Evolutionary conservation across 768 basidiomycete species (phyloP).

Genomic region (Leccinum obscurum): DNA sequence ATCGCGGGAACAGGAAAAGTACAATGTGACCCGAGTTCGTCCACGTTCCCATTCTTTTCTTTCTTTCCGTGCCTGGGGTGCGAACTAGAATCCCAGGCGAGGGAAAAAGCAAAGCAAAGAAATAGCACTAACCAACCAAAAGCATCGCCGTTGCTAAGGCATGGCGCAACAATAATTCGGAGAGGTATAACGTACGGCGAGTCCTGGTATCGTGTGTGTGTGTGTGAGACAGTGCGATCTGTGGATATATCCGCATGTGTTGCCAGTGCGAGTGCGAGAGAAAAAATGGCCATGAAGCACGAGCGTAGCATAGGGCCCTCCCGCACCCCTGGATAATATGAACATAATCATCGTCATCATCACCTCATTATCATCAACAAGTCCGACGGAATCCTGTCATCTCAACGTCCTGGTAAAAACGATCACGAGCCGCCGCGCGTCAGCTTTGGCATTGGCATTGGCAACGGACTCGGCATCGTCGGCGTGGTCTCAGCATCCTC

Average conservation of each 20-base stretch:
- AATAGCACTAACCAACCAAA: background rate
- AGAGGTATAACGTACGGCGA: background rate
- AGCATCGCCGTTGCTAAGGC: background rate
- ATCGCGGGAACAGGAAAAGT: background rate
- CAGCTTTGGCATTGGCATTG: background rate
- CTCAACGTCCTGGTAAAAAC: background rate
- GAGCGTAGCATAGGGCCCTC: background rate
- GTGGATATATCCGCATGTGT: background rate
- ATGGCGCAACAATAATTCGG: background rate
- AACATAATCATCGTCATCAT: background rate
- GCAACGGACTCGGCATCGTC: background rate
- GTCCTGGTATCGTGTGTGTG: background rate
- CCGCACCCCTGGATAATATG: background rate
- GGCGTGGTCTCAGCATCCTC: background rate
- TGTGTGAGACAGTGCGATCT: background rate
- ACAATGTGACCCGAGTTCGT: background rate
- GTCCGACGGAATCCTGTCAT: background rate
- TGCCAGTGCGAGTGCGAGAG: background rate
- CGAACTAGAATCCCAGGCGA: background rate
- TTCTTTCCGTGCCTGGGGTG: background rate
- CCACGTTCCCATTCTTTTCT: background rate
- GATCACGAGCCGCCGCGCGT: background rate
- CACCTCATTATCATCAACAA: background rate
- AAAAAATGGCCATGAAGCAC: background rate
- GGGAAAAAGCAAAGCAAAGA: background rate